Evolutionary conservation across 371 early-diverging fungal species (phyloP).

Genomic region (Coemansia linderi): DNA sequence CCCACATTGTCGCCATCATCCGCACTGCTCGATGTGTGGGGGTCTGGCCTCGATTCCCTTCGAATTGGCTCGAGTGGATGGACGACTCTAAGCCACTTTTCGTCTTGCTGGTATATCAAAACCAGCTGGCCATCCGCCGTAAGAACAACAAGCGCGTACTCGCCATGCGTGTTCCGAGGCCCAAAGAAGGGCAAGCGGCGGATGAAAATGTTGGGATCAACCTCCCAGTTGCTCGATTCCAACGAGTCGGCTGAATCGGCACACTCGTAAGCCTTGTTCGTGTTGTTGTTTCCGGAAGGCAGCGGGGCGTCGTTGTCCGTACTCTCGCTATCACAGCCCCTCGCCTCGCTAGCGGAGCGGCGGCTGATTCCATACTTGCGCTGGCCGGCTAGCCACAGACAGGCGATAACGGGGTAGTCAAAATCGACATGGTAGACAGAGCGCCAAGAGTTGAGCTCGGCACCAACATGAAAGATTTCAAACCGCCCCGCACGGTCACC

Average conservation of each 20-base stretch:
- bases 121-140: conserved; percentile 49
- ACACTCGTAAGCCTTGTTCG: not conserved
- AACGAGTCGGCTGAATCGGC: not conserved
- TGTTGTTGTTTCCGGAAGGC: conserved; percentile 1
- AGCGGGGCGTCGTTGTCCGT: not conserved
- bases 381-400: conserved; percentile 40
- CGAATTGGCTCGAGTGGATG: conserved; percentile 32
- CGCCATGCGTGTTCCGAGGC: conserved; percentile 51
- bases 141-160: conserved; percentile 42
- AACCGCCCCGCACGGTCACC: conserved; percentile 47
- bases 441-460: conserved; percentile 45
- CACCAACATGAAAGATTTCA: conserved; percentile 37
- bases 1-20: not conserved
- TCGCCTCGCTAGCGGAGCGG: not conserved
- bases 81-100: conserved; percentile 42
- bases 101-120: conserved; percentile 50
- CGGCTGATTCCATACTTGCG: conserved; percentile 52
- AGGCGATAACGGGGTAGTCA: conserved; percentile 45
- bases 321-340: not conserved
- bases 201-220: conserved; percentile 34
- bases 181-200: conserved; percentile 51
- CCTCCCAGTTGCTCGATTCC: conserved; percentile 30
- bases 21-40: not conserved
- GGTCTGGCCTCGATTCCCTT: conserved; percentile 5
- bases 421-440: conserved; percentile 45